Conservation (phyloP, 2,329 filamentous ascomycete species). For the Dendryphion nanum region DNA sequence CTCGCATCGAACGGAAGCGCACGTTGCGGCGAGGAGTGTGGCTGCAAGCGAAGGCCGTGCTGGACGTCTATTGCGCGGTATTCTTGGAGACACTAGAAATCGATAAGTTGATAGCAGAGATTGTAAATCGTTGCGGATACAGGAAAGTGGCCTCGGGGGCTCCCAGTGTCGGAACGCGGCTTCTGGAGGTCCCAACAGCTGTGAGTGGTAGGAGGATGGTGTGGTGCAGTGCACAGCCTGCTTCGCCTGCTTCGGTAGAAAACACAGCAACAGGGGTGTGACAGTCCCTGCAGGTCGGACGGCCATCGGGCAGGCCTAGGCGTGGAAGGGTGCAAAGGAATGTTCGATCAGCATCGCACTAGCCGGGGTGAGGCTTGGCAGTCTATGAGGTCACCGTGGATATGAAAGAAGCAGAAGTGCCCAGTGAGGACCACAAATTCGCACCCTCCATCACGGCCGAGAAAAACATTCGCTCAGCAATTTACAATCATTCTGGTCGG, state of each 20-base stretch:
- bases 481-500: constrained; percentile 29
- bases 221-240: constrained; percentile 2
- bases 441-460: constrained; percentile 16
- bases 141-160: constrained; percentile 1
- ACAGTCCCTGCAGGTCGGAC: not conserved
- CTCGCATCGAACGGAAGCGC: constrained; percentile 4
- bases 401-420: constrained; percentile 24
- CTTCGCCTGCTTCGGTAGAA: constrained; percentile 3
- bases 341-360: constrained; percentile 7
- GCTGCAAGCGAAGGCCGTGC: constrained; percentile 1
- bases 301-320: constrained; percentile 7
- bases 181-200: not conserved
- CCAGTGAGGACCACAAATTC: constrained; percentile 23
- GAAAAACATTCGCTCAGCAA: constrained; percentile 33
- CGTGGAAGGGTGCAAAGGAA: constrained; percentile 12
- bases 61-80: constrained; percentile 8
- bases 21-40: constrained; percentile 7
- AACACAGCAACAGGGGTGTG: too few relatives aligned
- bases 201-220: not conserved
- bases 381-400: constrained; percentile 12
- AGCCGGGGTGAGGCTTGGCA: constrained; percentile 1
- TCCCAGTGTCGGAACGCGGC: not conserved
- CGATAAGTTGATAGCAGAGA: too few relatives aligned
- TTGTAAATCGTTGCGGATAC: constrained; percentile 5
- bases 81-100: too few relatives aligned